Percentiles rank a stretch among this genome's conserved stretches.
phyloP scores from a whole-genome alignment of 768 basidiomycete species.

The Auricularia cornea region DNA sequence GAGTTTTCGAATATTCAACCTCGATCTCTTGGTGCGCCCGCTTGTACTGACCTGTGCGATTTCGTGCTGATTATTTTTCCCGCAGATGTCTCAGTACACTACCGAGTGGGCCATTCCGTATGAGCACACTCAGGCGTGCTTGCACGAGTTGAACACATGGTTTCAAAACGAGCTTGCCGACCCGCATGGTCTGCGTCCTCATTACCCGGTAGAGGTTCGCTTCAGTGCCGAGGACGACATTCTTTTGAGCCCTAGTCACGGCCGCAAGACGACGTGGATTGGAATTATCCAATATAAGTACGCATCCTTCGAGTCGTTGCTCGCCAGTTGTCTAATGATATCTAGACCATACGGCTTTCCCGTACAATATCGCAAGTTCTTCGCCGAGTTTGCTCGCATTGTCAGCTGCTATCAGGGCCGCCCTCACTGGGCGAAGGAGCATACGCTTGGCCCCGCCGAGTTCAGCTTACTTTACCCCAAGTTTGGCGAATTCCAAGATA shows the following conservation, averaged over 20 bases:
- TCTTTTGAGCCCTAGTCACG: constrained; percentile 86
- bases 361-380: constrained; percentile 73
- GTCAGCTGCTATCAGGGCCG: constrained; percentile 62
- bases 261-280: constrained; percentile 80
- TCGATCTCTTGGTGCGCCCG: constrained; percentile 80
- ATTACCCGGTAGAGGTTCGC: constrained; percentile 90
- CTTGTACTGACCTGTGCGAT: too few species aligned
- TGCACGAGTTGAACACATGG: constrained; percentile 66
- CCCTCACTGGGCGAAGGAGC: constrained; percentile 97
- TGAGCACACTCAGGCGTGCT: constrained; percentile 51
- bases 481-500: constrained; percentile 66
- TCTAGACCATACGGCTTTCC: constrained; percentile 76
- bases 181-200: constrained; percentile 70
- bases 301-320: constrained; percentile 18
- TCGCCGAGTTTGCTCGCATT: constrained; percentile 67
- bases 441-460: constrained; percentile 54
- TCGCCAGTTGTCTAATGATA: constrained; percentile 1
- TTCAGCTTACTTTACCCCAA: constrained; percentile 68
- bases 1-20: constrained; percentile 79
- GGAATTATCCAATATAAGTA: constrained; percentile 98
- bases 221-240: constrained; percentile 85
- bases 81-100: constrained; percentile 86
- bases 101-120: constrained; percentile 93
- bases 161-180: constrained; percentile 56
- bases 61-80: background rate